Base-by-base conservation (phyloP, 495 filamentous ascomycete species). In the Aspergillus campestris region DNA sequence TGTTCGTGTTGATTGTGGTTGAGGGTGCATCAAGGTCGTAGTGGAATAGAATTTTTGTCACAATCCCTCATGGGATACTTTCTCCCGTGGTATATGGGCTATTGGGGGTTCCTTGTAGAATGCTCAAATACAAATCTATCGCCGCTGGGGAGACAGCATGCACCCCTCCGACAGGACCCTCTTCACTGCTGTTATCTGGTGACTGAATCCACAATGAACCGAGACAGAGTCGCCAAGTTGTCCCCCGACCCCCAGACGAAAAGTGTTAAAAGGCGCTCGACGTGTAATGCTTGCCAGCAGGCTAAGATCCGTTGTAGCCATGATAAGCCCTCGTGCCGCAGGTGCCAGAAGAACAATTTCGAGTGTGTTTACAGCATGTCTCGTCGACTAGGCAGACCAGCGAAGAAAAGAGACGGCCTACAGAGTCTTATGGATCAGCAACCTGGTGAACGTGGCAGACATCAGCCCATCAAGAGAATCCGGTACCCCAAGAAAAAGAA, bases 261-360 rank as follows among this genome's bases (percentile, higher is more conserved):
- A 34, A 66, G 61, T 31, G 63, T 69, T 38, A 72, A 71, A 42
- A 59, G 72, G 32, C 68, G 70, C 40, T 64, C 63, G 1, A 73
- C 70, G 0, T 75, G 72, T 53, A 72, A 75, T 45, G 62, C 68
- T 12, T 75, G 70, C 31, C 68, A 73, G 37, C 62, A 73, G 38
- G 67, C 65, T 9, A 75, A 75, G 42, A 66, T 75, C 14, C 61
- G 69, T n/a, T 75, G 72, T 54, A 68, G 67, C 31, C 69, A 71
- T 44, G 67, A 74, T 44, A 69, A 65, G 31, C 68, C 66, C 9
- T 60, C 62, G 2, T 75, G 72, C 44, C 60, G 59, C 10, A 53
- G 70, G 47, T 75, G 72, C 31, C 57, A 63, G 34, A 71, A 61
- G 33, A 67, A 71, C 28, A 64, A 67, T 9, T 56, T 69, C 10